Percentiles rank a stretch among this genome's conserved stretches.
These are phyloP conservation scores for Pseudopithomyces chartarum DNA, from an alignment of 2,329 filamentous ascomycete species.

Conservation along the genomic window DNA sequence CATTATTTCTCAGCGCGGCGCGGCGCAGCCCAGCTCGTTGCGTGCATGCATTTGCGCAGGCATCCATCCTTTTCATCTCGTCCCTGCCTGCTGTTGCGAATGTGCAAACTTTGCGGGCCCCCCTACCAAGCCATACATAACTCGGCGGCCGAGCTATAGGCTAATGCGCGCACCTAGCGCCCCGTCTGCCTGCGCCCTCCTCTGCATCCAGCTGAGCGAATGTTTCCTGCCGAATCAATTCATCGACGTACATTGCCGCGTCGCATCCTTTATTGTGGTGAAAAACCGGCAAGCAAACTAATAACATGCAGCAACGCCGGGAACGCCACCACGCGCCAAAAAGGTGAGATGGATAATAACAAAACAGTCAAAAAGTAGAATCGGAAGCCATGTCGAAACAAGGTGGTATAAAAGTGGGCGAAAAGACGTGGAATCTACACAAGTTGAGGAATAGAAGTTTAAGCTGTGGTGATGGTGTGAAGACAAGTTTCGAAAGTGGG, in stretches of 20 bases:
- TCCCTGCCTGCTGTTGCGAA: no score
- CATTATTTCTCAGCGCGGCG: no score
- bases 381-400: not conserved
- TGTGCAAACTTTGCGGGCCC: no score
- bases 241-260: no score
- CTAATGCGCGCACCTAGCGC: slow-evolving; percentile 8
- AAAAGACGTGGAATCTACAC: slow-evolving; percentile 8
- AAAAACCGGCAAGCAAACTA: not conserved
- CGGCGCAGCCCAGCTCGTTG: no score
- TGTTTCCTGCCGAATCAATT: no score
- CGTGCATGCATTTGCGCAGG: no score
- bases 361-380: slow-evolving; percentile 5
- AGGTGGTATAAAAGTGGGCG: not conserved
- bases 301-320: not conserved
- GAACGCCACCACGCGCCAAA: slow-evolving; percentile 6
- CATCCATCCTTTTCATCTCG: no score
- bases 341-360: not conserved
- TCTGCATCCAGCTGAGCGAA: not conserved
- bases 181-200: slow-evolving; percentile 7
- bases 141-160: slow-evolving; percentile 9
- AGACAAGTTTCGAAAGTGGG: not conserved
- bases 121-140: slow-evolving; percentile 10
- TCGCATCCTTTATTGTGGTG: not conserved
- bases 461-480: not conserved
- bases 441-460: slow-evolving; percentile 1